Base-by-base conservation (phyloP, 2,329 filamentous ascomycete genomes). In the Capronia epimyces region DNA sequence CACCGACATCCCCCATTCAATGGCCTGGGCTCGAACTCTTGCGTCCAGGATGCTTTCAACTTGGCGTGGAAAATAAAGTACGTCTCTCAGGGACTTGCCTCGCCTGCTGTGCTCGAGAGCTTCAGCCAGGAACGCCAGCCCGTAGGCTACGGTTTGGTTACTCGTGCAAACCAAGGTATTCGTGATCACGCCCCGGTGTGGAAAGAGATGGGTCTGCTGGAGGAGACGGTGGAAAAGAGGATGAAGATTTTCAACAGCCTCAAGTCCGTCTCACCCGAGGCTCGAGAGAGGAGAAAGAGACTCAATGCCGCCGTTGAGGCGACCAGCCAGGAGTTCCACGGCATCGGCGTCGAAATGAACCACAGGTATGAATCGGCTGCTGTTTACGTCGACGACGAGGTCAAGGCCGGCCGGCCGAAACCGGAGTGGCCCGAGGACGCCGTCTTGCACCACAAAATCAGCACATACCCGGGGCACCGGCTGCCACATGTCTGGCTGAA, bases 401-500 rank as follows among this genome's bases (percentile, higher is more conserved):
- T 48, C 32, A 55, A 55, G 31, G 55, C 55, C 10, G 41, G 46
- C 18, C 48, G 45, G 10, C 18, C 39, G 6, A 52, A 54, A 36
- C 57, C 57, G 7, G 49, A 50, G 36, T 59, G 54, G 57, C 54
- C 57, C 3, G 59, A 67, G 13, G 72, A 80, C 53, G 62, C 66
- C 0, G 68, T 75, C 3, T 60, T 73, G 10, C 61, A 73, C 32
- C 67, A 77, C 55, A 64, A 69, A 27, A 68, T 71, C 31, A 74
- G 65, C 43, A 83, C 81, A 2, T 81, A 75, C 58, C 82, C 82
- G 0, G 82, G 82, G 6, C 70, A 70, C 24, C 69, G 81, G 1
- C 65, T 84, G 18, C 82, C 82, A 3, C 82, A 86, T 63, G 80
- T 71, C 0, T 84, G 82, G 82, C 66, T 84, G 13, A 78, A 81